Evolutionary conservation across 352 stramenopile genomes (phyloP), one percentile per base, ranked within the genome.

Genomic region (Pythium myriotylum): DNA sequence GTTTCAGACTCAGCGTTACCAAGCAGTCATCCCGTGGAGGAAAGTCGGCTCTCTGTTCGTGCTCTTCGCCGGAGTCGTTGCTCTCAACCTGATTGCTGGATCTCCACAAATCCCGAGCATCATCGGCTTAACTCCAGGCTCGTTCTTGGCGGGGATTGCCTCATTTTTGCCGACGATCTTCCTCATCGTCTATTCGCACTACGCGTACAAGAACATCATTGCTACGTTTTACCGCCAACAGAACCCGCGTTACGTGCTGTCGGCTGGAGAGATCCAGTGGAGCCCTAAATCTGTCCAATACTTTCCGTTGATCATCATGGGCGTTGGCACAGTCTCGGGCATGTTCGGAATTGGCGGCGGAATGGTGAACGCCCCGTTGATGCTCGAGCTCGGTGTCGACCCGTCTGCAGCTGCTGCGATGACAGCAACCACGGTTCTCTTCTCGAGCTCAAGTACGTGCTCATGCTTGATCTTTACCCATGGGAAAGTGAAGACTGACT

Each of bases 331-430:
- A 22, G 89, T 97, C 59, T 91, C 92, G 1, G 95, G 95, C 13
- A 93, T 98, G 84, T 98, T 99, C 72, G 96, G 95, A 14, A 91
- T 98, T 23, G 95, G 94, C 3, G 96, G 95, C 46, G 96, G 95
- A 19, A 98, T 99, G 57, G 89, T 99, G 46, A 98, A 97, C 57
- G 94, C 89, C 1, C 95, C 95, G 2, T 64, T 98, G 19, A 94
- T 99, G 81, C 82, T 99, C 3, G 88, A 97, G 48, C 91, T 98
- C 62, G 94, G 93, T 46, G 78, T 98, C 14, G 73, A 92, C 12
- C 79, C 86, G 9, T 69, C 77, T 1, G 78, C 89, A 75, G 83
- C 90, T 8, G 95, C 88, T 2, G 94, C 94, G 5, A 98, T 96
- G 40, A 97, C 89, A 2, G 91, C 95, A 9, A 74, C 78, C 12